Evolutionary conservation across 805 yeast species (phyloP).

Genomic region (Debaryomyces hansenii): DNA sequence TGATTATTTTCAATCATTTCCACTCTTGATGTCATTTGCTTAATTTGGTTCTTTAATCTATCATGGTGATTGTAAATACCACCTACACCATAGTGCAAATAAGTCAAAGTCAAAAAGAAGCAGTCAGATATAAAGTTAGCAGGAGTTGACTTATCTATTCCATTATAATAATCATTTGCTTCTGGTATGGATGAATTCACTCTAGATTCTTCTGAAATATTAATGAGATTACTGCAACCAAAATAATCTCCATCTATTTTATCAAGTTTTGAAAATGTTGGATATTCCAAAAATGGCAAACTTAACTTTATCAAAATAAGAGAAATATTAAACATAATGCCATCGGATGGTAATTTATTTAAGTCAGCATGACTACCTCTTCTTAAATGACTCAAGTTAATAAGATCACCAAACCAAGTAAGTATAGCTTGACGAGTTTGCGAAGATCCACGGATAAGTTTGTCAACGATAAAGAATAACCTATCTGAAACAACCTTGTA

Average conservation of each 20-base stretch:
- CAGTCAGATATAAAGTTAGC: slow-evolving; percentile 88
- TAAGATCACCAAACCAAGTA: slow-evolving; percentile 66
- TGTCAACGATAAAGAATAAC: slow-evolving; percentile 68
- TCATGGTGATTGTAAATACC: slow-evolving; percentile 63
- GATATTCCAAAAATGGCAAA: slow-evolving; percentile 75
- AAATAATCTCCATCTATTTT: slow-evolving; percentile 77
- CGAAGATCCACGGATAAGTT: slow-evolving; percentile 70
- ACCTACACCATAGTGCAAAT: slow-evolving; percentile 85
- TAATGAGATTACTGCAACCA: slow-evolving; percentile 52
- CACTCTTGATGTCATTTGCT: slow-evolving; percentile 50
- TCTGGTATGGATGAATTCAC: slow-evolving; percentile 74
- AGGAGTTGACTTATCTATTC: slow-evolving; percentile 28
- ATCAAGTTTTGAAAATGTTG: slow-evolving; percentile 63
- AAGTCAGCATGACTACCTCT: slow-evolving; percentile 81
- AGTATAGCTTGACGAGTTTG: slow-evolving; percentile 64
- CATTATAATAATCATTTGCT: slow-evolving; percentile 56
- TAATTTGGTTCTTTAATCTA: slow-evolving; percentile 49
- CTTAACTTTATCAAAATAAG: slow-evolving; percentile 68
- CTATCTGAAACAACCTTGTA: slow-evolving; percentile 59
- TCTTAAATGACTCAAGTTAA: slow-evolving; percentile 84
- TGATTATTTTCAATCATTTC: slow-evolving; percentile 40
- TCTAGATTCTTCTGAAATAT: slow-evolving; percentile 79
- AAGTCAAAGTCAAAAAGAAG: slow-evolving; percentile 76
- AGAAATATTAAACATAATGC: slow-evolving; percentile 77
- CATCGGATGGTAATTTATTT: slow-evolving; percentile 68